Percentiles rank a stretch among this genome's conserved stretches.
phyloP scores from a whole-genome alignment of 257 asterid species.

The Handroanthus guayacan region DNA sequence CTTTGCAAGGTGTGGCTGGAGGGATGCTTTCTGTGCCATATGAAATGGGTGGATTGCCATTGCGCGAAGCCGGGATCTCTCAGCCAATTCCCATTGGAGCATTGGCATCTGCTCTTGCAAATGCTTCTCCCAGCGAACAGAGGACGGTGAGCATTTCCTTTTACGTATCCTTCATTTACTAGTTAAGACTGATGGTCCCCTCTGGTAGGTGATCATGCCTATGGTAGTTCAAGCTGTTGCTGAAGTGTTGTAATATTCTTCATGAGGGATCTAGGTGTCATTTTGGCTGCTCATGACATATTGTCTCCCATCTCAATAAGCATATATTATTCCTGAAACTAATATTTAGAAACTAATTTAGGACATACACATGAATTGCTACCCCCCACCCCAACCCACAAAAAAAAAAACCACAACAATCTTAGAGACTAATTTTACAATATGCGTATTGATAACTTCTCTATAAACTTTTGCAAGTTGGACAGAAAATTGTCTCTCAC shows the following conservation, averaged over 20 bases:
- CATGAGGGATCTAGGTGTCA: neutral
- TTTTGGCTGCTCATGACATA: neutral
- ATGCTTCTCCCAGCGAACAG: conserved; percentile 88
- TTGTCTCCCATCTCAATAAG: neutral
- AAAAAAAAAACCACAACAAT: too few species aligned
- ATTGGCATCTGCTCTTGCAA: conserved; percentile 92
- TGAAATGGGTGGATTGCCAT: conserved; percentile 84
- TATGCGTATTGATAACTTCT: neutral
- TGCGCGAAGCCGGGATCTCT: conserved; percentile 72
- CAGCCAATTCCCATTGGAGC: conserved; percentile 88
- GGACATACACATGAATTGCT: neutral
- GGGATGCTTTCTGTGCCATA: conserved; percentile 81
- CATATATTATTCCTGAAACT: neutral
- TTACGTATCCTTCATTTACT: neutral
- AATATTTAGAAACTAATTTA: neutral
- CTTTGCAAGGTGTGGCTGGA: conserved; percentile 71
- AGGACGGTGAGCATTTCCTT: conserved; percentile 68
- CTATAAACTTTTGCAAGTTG: neutral
- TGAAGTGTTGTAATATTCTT: neutral
- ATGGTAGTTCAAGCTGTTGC: neutral
- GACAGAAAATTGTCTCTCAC: neutral
- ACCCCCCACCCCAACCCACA: neutral
- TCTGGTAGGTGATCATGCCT: neutral
- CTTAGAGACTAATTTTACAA: neutral
- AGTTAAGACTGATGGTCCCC: neutral